These are phyloP conservation scores for Fraxinus pennsylvanica DNA, from an alignment of 257 asterid species.

Conservation along the genomic window DNA sequence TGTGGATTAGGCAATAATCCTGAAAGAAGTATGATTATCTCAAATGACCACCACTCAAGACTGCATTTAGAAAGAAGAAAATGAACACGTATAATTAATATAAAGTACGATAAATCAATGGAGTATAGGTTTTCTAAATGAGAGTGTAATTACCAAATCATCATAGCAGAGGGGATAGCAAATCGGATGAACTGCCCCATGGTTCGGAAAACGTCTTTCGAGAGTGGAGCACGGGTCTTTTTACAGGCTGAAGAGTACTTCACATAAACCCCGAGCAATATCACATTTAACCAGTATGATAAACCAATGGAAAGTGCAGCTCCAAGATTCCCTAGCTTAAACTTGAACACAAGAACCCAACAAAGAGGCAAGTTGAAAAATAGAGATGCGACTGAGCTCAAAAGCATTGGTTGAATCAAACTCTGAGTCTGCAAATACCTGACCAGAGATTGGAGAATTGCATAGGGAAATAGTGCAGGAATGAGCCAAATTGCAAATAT, in stretches of 20 bases:
- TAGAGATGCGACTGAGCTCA: slow-evolving; percentile 42
- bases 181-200: slow-evolving; percentile 39
- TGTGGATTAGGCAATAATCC: slow-evolving; percentile 32
- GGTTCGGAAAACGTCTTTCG: slow-evolving; percentile 27
- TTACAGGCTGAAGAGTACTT: slow-evolving; percentile 41
- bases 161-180: slow-evolving; percentile 45
- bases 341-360: slow-evolving; percentile 44
- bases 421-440: slow-evolving; percentile 54
- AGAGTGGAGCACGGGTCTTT: slow-evolving; percentile 27
- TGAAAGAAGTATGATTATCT: slow-evolving; percentile 25
- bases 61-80: neutral
- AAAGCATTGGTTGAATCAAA: slow-evolving; percentile 46
- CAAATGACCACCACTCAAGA: slow-evolving; percentile 34
- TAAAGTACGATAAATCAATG: neutral
- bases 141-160: slow-evolving; percentile 43
- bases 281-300: slow-evolving; percentile 49
- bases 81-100: no score
- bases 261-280: slow-evolving; percentile 32
- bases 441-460: slow-evolving; percentile 46
- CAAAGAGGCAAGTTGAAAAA: slow-evolving; percentile 48
- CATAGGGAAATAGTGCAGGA: slow-evolving; percentile 49
- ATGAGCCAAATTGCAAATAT: slow-evolving; percentile 42
- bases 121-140: no score
- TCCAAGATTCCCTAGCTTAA: slow-evolving; percentile 37
- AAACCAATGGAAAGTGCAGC: slow-evolving; percentile 48